phyloP scores from a whole-genome alignment of 2,329 filamentous ascomycete genomes.

The Lecanicillium sp. region DNA sequence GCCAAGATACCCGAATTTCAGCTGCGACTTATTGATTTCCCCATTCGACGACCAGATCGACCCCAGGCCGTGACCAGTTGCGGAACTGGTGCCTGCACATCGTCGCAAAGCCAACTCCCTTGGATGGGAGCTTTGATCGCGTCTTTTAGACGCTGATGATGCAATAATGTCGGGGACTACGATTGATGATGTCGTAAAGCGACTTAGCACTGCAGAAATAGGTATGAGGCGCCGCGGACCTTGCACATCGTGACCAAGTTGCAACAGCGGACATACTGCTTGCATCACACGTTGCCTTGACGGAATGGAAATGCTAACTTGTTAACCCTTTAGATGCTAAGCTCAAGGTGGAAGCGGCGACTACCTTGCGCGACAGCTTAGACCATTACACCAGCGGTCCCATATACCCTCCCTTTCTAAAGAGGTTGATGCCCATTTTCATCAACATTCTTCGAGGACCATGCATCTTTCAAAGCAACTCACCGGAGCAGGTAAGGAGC shows the following conservation, averaged over 20 bases:
- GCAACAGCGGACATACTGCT: too few species aligned
- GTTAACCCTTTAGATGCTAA: conserved; percentile 56
- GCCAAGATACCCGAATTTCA: too few species aligned
- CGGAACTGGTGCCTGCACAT: too few species aligned
- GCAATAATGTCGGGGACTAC: conserved; percentile 52
- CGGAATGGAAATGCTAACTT: conserved; percentile 1
- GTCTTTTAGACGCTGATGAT: conserved; percentile 33
- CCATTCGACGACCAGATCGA: too few species aligned
- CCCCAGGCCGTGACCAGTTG: too few species aligned
- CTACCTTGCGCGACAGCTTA: conserved; percentile 81
- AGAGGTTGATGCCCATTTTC: conserved; percentile 84
- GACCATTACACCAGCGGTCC: conserved; percentile 76
- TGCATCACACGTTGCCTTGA: background rate
- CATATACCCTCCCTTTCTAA: conserved; percentile 73
- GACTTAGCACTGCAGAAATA: conserved; percentile 46
- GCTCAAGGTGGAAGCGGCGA: conserved; percentile 72
- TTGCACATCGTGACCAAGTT: too few species aligned
- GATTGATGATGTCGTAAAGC: conserved; percentile 56
- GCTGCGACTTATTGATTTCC: background rate
- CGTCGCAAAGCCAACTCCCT: conserved; percentile 10
- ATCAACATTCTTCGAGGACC: conserved; percentile 75
- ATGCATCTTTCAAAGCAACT: conserved; percentile 86
- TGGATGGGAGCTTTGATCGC: conserved; percentile 27
- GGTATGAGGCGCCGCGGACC: conserved; percentile 35
- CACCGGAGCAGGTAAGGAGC: conserved; percentile 68